Percentiles rank a stretch among this genome's conserved stretches.
These are phyloP conservation scores for Trichophyton simii DNA, from an alignment of 2,329 filamentous ascomycete species.

Conservation along the genomic window DNA sequence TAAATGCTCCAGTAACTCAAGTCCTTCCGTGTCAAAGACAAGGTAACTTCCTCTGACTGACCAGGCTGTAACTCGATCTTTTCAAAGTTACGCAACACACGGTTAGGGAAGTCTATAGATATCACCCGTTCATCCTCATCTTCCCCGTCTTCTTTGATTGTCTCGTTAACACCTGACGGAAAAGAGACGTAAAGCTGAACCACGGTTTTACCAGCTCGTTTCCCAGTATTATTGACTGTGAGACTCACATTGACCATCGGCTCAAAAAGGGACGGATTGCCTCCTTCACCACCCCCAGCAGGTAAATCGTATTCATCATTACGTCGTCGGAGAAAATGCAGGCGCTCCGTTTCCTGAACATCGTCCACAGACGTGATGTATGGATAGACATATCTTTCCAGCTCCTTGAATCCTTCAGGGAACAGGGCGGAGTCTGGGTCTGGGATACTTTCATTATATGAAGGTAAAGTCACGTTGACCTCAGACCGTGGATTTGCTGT, in stretches of 20 bases:
- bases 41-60: conserved; percentile 30
- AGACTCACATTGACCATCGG: conserved; percentile 38
- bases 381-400: conserved; percentile 62
- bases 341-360: conserved; percentile 32
- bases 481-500: conserved; percentile 34
- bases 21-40: conserved; percentile 33
- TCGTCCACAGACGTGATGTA: conserved; percentile 47
- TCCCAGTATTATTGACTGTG: conserved; percentile 41
- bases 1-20: conserved; percentile 27
- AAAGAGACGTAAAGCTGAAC: conserved; percentile 44
- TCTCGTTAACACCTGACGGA: conserved; percentile 32
- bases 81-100: conserved; percentile 41
- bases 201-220: conserved; percentile 36
- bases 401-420: conserved; percentile 46
- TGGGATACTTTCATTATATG: conserved; percentile 45
- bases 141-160: conserved; percentile 5
- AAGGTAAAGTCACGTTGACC: conserved; percentile 37
- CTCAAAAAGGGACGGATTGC: conserved; percentile 44
- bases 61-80: conserved; percentile 37
- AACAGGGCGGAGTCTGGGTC: conserved; percentile 46
- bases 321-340: conserved; percentile 47
- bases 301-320: conserved; percentile 40
- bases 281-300: conserved; percentile 57
- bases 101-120: conserved; percentile 16
- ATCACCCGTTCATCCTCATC: neutral